Percentiles rank a stretch among this genome's conserved stretches.
Conservation (phyloP, 2,329 filamentous ascomycete genomes). For the Cryphonectria nitschkei region DNA sequence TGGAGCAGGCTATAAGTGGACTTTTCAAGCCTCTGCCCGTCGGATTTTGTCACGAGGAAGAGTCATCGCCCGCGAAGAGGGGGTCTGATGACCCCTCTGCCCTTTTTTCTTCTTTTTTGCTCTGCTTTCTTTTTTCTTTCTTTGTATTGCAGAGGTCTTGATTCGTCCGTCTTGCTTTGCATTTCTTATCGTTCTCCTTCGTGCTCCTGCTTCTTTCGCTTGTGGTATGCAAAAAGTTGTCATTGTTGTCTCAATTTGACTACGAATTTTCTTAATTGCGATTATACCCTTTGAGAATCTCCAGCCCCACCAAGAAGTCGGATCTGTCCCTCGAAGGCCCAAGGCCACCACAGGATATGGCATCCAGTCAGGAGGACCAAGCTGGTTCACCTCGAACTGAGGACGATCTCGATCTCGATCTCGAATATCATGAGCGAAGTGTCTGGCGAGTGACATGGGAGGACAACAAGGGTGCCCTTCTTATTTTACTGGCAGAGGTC, state of each 20-base stretch:
- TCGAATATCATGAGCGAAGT: constrained; percentile 1
- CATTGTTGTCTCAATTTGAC: not conserved
- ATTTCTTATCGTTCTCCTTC: not conserved
- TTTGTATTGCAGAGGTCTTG: not conserved
- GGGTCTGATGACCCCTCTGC: not conserved
- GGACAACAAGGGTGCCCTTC: constrained; percentile 27
- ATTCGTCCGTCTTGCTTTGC: not conserved
- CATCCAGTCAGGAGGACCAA: not conserved
- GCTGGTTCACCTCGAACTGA: not conserved
- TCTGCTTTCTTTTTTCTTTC: not conserved
- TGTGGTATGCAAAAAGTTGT: not conserved
- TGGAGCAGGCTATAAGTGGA: not conserved
- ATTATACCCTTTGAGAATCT: not conserved
- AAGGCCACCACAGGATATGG: constrained; percentile 3
- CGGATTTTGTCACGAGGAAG: constrained; percentile 4
- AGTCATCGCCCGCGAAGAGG: not conserved
- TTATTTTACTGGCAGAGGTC: constrained; percentile 24
- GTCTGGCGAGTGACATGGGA: constrained; percentile 24
- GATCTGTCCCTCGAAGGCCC: not conserved
- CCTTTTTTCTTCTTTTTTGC: not conserved
- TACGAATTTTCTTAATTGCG: not conserved
- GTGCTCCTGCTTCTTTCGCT: not conserved
- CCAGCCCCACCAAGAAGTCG: not conserved
- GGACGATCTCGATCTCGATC: not conserved
- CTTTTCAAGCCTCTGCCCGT: not conserved